Evolutionary conservation across 148 eudicot genomes (phyloP), one percentile per base, ranked within the genome.

Genomic region (Rhododendron kiyosumense): DNA sequence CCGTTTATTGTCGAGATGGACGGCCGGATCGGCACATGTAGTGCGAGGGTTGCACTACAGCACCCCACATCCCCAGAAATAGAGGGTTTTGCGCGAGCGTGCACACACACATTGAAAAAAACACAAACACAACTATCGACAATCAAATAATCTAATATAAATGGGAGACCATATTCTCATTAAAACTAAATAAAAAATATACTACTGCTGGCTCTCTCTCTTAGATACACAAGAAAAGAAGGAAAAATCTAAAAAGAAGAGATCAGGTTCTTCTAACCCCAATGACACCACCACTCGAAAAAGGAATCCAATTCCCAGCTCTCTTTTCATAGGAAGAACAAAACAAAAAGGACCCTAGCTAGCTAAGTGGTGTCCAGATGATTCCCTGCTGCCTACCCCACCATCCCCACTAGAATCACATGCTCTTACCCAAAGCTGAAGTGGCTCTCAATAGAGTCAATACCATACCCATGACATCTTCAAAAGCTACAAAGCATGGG

Each of bases 401-500:
- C 71, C 74, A 26, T 24, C 74, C 30, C 74, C 34, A 26, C 74
- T 12, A 67, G 74, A 67, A 67, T 67, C 74, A 67, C 74, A 67
- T 67, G 74, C 74, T 67, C 74, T 18, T 67, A 67, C 34, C 74
- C 74, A 67, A 3, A 2, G 74, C 74, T 67, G 34, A 26, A 67
- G 74, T 67, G 74, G 74, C 32, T 11, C 30, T 2, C 10, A 38
- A 38, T 36, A 36, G 38, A 36, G 38, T 36, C 43, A 38, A 5
- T 24, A n/a, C 71, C 30, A 9, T 63, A 12, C 69, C 28, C 28
- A 24, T n/a, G 10, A 8, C n/a, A 8, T 20, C 20, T 22, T 7
- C 12, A 87, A 69, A 84, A 22, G 57, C 73, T 69, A 7, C 69
- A 87, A 67, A 52, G 22, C n/a, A 84, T 22, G 63, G 83, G 84